Evolutionary conservation across 192 early-diverging fungal species (phyloP).

Genomic region (Entomortierella parvispora): DNA sequence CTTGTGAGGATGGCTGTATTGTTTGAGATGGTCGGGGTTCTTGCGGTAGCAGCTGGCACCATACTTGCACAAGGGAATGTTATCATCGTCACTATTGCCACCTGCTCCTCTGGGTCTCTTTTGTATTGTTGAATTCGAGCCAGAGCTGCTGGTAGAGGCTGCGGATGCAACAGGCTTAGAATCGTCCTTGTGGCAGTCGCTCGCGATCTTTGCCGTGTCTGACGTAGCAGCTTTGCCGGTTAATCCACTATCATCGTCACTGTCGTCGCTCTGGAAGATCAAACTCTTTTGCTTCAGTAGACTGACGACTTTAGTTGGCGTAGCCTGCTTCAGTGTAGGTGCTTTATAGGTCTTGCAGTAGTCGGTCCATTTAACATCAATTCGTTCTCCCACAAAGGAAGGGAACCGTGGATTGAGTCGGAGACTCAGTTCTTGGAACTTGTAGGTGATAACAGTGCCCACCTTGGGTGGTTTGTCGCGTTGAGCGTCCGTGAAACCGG

Average conservation of each 20-base stretch:
- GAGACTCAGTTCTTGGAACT: constrained; percentile 58
- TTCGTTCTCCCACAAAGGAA: constrained; percentile 52
- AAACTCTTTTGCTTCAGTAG: constrained; percentile 46
- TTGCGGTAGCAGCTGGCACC: constrained; percentile 41
- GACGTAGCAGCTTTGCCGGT: not conserved
- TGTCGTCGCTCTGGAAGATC: constrained; percentile 24
- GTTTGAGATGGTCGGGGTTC: constrained; percentile 42
- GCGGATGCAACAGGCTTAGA: not conserved
- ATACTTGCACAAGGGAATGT: constrained; percentile 14
- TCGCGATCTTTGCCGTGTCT: not conserved
- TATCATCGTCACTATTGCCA: not conserved
- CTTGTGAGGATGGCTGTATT: constrained; percentile 37
- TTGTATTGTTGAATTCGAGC: not conserved
- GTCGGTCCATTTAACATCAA: constrained; percentile 43
- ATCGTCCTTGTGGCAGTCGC: not conserved
- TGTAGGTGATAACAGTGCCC: constrained; percentile 58
- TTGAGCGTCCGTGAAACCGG: constrained; percentile 71
- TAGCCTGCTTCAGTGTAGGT: constrained; percentile 33
- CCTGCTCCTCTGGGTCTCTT: not conserved
- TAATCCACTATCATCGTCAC: not conserved
- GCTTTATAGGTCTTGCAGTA: constrained; percentile 46
- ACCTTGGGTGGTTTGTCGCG: constrained; percentile 65
- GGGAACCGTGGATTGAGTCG: constrained; percentile 56
- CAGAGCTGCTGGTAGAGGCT: constrained; percentile 5
- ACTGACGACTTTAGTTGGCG: constrained; percentile 35